Evolutionary conservation across 192 early-diverging fungal genomes (phyloP), one percentile per base, ranked within the genome.

Genomic region (Rhizoclosmatium globosum): DNA sequence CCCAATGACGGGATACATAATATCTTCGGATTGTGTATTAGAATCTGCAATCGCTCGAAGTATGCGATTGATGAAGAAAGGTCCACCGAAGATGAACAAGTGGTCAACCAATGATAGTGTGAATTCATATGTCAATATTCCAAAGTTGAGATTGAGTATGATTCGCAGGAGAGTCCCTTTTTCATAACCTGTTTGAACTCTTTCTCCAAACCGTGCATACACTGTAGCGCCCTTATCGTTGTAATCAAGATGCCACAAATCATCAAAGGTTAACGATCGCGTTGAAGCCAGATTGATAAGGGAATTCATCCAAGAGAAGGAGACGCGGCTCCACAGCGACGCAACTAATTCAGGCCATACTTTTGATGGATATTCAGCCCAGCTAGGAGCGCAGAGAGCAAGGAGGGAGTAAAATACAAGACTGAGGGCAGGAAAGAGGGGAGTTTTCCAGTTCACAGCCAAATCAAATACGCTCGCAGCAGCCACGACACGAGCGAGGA

Each of bases 261-360:
- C 87, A 13, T 46, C 65, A n/a, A 60, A 23, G 2, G 59, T 73
- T 39, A 89, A 71, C 2, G 77, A 65, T 1, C 78, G 43, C 3
- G 53, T 17, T 70, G 75, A 71, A 1, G 87, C 87, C 31, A 76
- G 31, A 11, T 45, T 38, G 47, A 90, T 85, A 44, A 90, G 57
- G 17, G 72, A 61, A 59, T 81, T 79, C 45, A 90, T 64, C 89
- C 89, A 90, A 6, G 79, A 68, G 64, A 88, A 90, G 11, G 87
- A 79, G 17, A 86, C 17, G 7, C 81, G 79, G 7, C 81, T 76
- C 64, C 87, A 79, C 13, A 79, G 13, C 4, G 23, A 15, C 11
- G 62, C 43, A 38, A 46, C 31, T 47, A 50, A 72, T 53, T 79
- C 78, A 43, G 68, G 68, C 78, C 78, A 79, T n/a, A 9, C 53